A percentile compares a stretch with the other conserved stretches of the same genome.
Conservation (phyloP, 257 asterid species). For the Penstemon barbatus region DNA sequence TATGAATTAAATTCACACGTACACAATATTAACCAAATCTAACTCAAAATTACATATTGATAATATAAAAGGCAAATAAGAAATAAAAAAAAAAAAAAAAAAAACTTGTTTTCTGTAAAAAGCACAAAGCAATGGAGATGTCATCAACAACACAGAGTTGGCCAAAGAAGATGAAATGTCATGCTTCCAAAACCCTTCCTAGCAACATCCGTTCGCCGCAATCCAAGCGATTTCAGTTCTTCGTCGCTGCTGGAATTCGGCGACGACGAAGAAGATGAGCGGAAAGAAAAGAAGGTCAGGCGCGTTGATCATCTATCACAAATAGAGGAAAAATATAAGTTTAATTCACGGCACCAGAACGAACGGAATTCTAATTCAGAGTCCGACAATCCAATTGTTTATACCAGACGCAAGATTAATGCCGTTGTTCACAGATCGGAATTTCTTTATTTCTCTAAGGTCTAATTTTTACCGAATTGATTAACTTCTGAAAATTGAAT, state of each 20-base stretch:
- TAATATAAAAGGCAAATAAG: too few relatives aligned
- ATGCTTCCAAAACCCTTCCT: constrained; percentile 47
- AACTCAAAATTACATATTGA: too few relatives aligned
- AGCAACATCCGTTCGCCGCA: constrained; percentile 40
- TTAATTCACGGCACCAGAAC: neutral
- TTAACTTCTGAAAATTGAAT: constrained; percentile 16
- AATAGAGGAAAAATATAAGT: constrained; percentile 26
- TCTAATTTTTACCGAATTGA: constrained; percentile 9
- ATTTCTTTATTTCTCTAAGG: constrained; percentile 56
- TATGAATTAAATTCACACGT: too few relatives aligned
- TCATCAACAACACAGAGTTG: constrained; percentile 37
- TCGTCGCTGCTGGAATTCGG: constrained; percentile 32
- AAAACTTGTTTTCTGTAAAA: neutral
- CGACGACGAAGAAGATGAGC: constrained; percentile 67
- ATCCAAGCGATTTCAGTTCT: constrained; percentile 32
- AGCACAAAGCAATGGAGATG: constrained; percentile 58
- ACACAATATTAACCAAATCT: too few relatives aligned
- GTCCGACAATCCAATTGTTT: constrained; percentile 42
- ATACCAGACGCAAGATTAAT: constrained; percentile 46
- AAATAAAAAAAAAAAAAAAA: too few relatives aligned
- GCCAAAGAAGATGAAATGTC: constrained; percentile 78
- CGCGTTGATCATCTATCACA: constrained; percentile 55
- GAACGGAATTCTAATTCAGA: constrained; percentile 42
- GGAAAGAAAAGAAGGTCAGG: constrained; percentile 62
- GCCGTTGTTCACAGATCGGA: constrained; percentile 70